Base-by-base conservation (phyloP, 371 early-diverging fungal genomes). In the Actinomortierella wolfii region DNA sequence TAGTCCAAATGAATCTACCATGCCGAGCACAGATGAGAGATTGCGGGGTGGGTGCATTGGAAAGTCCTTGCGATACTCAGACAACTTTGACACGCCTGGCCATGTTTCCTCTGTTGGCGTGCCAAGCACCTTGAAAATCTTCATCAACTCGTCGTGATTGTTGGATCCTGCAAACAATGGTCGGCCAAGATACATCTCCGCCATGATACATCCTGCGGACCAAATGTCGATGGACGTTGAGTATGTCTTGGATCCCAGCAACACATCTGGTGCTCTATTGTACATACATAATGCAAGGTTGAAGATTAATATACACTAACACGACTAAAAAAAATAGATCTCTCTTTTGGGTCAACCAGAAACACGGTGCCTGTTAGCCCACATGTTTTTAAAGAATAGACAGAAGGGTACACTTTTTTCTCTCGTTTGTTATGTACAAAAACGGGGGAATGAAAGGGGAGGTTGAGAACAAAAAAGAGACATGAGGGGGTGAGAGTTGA, bases 161-260 rank as follows among this genome's bases (percentile, higher is more conserved):
- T 89, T 92, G 42, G 91, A 91, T 44, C 99, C 99, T 15, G 98
- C 94, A 76, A 98, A 99, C 40, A 99, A 79, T 2, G 99, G 98
- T 44, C 92, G 76, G 1, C 99, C 97, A 4, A 91, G 82, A 61
- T 85, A 92, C 92, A 95, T 96, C 71, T 97, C 99, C 44, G 95
- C 95, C 86, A 97, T 89, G 73, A 98, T 99, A 79, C 99, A 99
- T 5, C 99, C 99, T 3, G 94, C 91, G 15, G 96, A 95, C 99
- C 99, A 99, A 53, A 99, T 95, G 78, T 99, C 99, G 60, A 99
- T 96, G 8, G 95, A 92, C 18, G 94, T 98, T 9, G 93, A 86
- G 78, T 99, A 99, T 68, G 92, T 92, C 57, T 95, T 87, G 25
- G 92, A 92, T 5, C 99, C 99, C 57, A 98, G 83, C 8, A 99